Base-by-base conservation (phyloP, 495 filamentous ascomycete species). In the Emericellopsis terricola region DNA sequence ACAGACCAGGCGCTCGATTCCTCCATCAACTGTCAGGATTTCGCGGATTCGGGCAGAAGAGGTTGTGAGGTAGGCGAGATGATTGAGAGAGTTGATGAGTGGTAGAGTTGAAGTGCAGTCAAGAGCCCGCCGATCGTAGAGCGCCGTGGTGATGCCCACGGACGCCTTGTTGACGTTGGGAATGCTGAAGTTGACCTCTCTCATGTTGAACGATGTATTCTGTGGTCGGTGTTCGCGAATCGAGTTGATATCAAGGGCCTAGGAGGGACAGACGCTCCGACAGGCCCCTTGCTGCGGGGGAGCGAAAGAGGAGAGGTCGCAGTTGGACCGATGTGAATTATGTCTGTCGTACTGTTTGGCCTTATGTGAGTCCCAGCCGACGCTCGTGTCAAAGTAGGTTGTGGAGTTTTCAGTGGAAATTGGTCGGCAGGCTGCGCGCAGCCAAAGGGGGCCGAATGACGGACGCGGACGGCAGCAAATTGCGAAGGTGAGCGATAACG, bases 151-250 rank as follows among this genome's bases (percentile, higher is more conserved):
- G 64, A 97, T 97, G 46, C 89, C 87, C 52, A 97, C 89, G 37
- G 89, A 93, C 43, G 89, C 89, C 75, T 96, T 97, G 64, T 97
- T 97, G 69, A 91, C 85, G 70, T 89, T 93, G 23, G 89, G 89
- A 51, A 97, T 94, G 60, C 89, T 94, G 60, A 96, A 97, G 56
- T 97, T 97, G 63, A 94, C 84, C 72, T 97, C 89, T 58, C 89
- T 81, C 89, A 97, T 96, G 43, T 57, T 73, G 64, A 40, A 15
- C 14, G 31, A 34, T n/a, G n/a, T n/a, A n/a, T n/a, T n/a, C n/a
- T n/a, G n/a, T n/a, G n/a, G n/a, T 11, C 2, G 18, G 5, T 15
- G 8, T 6, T 15, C 9, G 29, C 5, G 15, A 17, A 31, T 3
- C 15, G 29, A 4, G 14, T 14, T 6, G 9, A 31, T 15, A 11